A percentile compares a stretch with the other conserved stretches of the same genome.
These are phyloP conservation scores for Calonectria leucothoes DNA, from an alignment of 2,329 filamentous ascomycete genomes.

Conservation along the genomic window DNA sequence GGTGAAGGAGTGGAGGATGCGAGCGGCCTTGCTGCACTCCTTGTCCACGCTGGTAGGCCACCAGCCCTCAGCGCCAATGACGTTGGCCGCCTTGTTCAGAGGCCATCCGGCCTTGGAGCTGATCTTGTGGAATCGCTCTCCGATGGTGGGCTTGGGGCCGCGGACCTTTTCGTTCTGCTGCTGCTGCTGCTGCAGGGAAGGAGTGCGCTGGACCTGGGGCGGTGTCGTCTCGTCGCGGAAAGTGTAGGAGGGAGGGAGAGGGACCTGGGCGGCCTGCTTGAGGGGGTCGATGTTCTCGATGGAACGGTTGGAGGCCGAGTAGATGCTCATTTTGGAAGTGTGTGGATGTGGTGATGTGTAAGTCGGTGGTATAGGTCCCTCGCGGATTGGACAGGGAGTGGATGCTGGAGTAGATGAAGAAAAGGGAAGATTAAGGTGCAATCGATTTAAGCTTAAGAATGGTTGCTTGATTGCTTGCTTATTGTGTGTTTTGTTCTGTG, in stretches of 20 bases:
- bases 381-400: neutral
- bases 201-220: neutral
- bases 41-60: conserved; percentile 81
- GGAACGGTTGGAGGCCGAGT: conserved; percentile 27
- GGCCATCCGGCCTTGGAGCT: conserved; percentile 75
- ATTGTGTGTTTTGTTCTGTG: neutral
- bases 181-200: conserved; percentile 24
- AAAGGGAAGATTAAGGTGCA: neutral
- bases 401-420: neutral
- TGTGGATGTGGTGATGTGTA: neutral
- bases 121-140: conserved; percentile 73
- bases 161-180: conserved; percentile 20
- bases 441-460: conserved; percentile 16
- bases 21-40: conserved; percentile 80
- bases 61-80: conserved; percentile 78
- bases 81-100: conserved; percentile 76
- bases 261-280: conserved; percentile 36
- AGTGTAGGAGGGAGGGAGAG: conserved; percentile 35
- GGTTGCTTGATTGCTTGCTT: conserved; percentile 5
- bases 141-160: conserved; percentile 50
- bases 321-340: conserved; percentile 31
- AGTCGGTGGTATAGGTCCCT: neutral
- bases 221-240: conserved; percentile 17
- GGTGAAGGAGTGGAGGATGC: conserved; percentile 80
- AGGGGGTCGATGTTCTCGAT: conserved; percentile 34